Evolutionary conservation across 371 early-diverging fungal species (phyloP).

Genomic region (Apophysomyces trapeziformis): DNA sequence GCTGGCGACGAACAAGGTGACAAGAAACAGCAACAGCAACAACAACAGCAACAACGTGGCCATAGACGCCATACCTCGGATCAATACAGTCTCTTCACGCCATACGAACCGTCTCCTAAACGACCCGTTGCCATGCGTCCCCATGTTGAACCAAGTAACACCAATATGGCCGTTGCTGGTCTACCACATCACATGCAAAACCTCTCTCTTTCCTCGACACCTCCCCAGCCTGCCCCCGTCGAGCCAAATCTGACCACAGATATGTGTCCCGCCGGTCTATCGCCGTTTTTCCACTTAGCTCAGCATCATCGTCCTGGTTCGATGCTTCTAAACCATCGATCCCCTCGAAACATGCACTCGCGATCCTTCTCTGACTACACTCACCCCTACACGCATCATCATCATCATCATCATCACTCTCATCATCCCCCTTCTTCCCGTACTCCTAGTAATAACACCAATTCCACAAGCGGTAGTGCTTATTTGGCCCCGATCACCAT

Average conservation of each 20-base stretch:
- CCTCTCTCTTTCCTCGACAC: conserved; percentile 20
- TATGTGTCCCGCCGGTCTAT: conserved; percentile 9
- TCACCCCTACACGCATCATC: conserved; percentile 39
- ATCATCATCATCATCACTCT: conserved; percentile 9
- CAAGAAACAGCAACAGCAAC: conserved; percentile 9
- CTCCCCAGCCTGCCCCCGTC: conserved; percentile 19
- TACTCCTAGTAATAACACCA: conserved; percentile 1
- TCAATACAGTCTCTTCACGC: conserved; percentile 2
- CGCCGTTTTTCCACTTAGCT: conserved; percentile 14
- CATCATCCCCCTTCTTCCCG: neutral
- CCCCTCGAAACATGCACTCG: conserved; percentile 46
- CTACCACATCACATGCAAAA: conserved; percentile 21
- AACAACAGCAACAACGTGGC: neutral
- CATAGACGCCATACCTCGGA: conserved; percentile 35
- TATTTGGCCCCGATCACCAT: conserved; percentile 20
- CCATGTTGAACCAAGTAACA: conserved; percentile 15
- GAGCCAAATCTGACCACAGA: conserved; percentile 19
- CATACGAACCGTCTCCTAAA: neutral
- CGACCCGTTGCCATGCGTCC: neutral
- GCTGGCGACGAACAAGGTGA: conserved; percentile 14
- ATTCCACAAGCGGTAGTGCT: neutral
- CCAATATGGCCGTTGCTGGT: conserved; percentile 4
- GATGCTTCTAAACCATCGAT: conserved; percentile 21
- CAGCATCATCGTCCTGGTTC: conserved; percentile 8
- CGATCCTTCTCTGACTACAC: conserved; percentile 55